These are phyloP conservation scores for Eucalyptus virginea DNA, from an alignment of 345 rosid genomes.

Conservation along the genomic window DNA sequence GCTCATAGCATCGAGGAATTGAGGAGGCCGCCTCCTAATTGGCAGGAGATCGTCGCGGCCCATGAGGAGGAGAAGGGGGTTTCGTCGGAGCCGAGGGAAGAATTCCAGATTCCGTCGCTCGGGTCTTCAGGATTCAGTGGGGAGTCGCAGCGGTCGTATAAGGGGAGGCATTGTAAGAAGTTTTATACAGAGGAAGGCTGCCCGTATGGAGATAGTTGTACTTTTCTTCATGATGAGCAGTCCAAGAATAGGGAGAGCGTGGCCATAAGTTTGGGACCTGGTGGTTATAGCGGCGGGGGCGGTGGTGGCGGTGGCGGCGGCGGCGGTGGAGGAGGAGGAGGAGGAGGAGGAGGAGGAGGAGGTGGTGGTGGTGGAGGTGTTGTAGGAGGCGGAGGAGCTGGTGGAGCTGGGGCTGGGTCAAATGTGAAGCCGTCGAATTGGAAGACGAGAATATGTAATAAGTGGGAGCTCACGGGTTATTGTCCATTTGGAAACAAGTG, in stretches of 20 bases:
- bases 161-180: conserved; percentile 96
- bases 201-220: conserved; percentile 89
- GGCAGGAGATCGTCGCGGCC: conserved; percentile 72
- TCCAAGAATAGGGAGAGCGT: conserved; percentile 92
- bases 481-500: conserved; percentile 95
- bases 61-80: conserved; percentile 47
- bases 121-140: conserved; percentile 26
- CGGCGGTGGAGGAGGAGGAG: background rate
- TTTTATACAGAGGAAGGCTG: conserved; percentile 94
- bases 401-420: conserved; percentile 8
- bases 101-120: conserved; percentile 75
- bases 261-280: conserved; percentile 91
- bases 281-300: conserved; percentile 55
- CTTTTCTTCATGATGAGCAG: conserved; percentile 86
- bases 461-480: conserved; percentile 95
- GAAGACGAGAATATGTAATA: conserved; percentile 96
- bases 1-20: conserved; percentile 92
- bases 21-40: conserved; percentile 62
- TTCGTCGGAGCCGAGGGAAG: conserved; percentile 36
- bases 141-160: conserved; percentile 56
- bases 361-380: conserved; percentile 15
- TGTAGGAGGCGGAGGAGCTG: conserved; percentile 14
- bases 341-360: background rate
- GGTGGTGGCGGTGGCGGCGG: conserved; percentile 4
- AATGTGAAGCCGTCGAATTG: conserved; percentile 85